Percentiles rank a stretch among this genome's conserved stretches.
phyloP scores from a whole-genome alignment of 1,139 yeast genomes.

The Hansenula lynferdii region DNA sequence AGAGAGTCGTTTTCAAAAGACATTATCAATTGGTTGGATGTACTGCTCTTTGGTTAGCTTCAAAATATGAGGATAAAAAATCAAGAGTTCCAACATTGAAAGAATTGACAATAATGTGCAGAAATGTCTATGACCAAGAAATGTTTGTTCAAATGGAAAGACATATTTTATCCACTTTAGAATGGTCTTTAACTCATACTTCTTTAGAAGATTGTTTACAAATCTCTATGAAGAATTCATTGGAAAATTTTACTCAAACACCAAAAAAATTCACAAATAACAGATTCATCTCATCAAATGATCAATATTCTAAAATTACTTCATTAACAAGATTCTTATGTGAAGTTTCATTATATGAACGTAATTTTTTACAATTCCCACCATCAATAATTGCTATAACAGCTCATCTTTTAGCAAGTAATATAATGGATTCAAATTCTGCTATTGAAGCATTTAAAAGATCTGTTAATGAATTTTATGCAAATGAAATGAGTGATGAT shows the following conservation, averaged over 20 bases:
- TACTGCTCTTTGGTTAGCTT: slow-evolving; percentile 92
- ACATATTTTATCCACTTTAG: slow-evolving; percentile 78
- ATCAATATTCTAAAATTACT: slow-evolving; percentile 9
- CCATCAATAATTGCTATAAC: slow-evolving; percentile 64
- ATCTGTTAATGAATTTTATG: slow-evolving; percentile 9
- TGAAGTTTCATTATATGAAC: slow-evolving; percentile 71
- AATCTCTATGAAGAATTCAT: slow-evolving; percentile 38
- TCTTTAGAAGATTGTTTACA: slow-evolving; percentile 58
- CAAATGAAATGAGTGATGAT: slow-evolving; percentile 19
- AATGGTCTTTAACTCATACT: slow-evolving; percentile 57
- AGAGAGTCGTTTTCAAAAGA: slow-evolving; percentile 83
- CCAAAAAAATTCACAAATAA: slow-evolving; percentile 17
- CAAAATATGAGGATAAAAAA: slow-evolving; percentile 88
- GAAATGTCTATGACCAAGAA: slow-evolving; percentile 79
- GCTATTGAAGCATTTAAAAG: slow-evolving; percentile 25
- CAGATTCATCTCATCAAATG: slow-evolving; percentile 16
- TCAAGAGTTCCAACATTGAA: slow-evolving; percentile 74
- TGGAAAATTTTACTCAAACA: slow-evolving; percentile 17
- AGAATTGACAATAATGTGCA: slow-evolving; percentile 75
- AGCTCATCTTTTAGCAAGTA: slow-evolving; percentile 68
- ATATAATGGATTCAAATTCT: slow-evolving; percentile 43
- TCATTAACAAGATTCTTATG: slow-evolving; percentile 57
- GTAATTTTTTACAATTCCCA: slow-evolving; percentile 56
- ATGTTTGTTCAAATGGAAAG: slow-evolving; percentile 96
- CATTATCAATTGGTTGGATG: slow-evolving; percentile 94